Percentiles rank a stretch among this genome's conserved stretches.
phyloP scores from a whole-genome alignment of 108 stramenopile species.

The Nitzschia sp. region DNA sequence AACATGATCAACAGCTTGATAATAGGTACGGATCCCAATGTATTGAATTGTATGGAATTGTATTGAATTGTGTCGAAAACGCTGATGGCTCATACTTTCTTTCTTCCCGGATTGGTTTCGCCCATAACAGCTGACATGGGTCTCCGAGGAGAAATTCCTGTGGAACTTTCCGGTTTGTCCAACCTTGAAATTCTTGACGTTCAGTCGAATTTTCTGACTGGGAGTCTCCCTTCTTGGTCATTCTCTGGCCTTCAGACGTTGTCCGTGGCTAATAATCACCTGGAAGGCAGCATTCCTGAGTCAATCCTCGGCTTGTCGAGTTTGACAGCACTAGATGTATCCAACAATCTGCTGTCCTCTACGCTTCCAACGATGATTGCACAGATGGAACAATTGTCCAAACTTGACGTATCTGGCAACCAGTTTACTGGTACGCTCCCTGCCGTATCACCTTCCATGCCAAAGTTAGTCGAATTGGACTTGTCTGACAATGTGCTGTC shows the following conservation, averaged over 20 bases:
- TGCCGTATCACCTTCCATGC: constrained; percentile 11
- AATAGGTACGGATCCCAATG: neutral
- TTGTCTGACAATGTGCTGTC: constrained; percentile 50
- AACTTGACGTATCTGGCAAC: constrained; percentile 5
- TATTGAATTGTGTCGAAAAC: neutral
- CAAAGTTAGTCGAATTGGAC: constrained; percentile 35
- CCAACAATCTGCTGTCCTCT: neutral
- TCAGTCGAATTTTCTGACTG: neutral
- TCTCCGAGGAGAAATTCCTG: neutral
- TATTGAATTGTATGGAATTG: neutral
- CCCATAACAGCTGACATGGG: neutral
- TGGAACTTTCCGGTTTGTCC: constrained; percentile 1
- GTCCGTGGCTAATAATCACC: neutral
- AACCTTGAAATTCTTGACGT: neutral
- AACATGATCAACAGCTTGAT: neutral
- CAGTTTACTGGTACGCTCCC: constrained; percentile 5
- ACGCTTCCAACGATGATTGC: neutral
- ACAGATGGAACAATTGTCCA: neutral
- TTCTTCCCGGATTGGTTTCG: neutral
- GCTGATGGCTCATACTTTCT: neutral
- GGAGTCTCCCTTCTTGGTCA: constrained; percentile 2
- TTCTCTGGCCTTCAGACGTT: neutral
- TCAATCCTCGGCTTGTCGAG: neutral
- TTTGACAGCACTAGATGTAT: neutral
- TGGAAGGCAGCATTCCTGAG: neutral